phyloP scores from a whole-genome alignment of 2,329 filamentous ascomycete genomes.

The Colletotrichum spaethianum region DNA sequence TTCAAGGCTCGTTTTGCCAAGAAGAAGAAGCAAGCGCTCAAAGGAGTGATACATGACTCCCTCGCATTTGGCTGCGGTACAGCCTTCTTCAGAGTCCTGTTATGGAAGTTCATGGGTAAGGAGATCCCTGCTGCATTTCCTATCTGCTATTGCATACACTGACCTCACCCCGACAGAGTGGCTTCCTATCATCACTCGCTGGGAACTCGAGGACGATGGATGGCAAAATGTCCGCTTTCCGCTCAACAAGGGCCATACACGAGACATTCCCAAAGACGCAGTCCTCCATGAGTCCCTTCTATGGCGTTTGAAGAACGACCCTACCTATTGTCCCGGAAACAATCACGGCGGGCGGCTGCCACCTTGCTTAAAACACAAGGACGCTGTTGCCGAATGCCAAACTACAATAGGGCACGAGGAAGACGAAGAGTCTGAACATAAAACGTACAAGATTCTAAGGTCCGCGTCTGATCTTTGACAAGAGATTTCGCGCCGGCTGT shows the following conservation, averaged over 20 bases:
- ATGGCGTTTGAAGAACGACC: conserved; percentile 50
- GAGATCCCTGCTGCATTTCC: background rate
- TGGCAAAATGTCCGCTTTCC: conserved; percentile 56
- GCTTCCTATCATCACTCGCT: conserved; percentile 57
- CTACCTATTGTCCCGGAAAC: conserved; percentile 50
- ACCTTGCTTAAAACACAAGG: conserved; percentile 50
- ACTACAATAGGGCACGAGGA: background rate
- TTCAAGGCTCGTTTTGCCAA: conserved; percentile 45
- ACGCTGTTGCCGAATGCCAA: conserved; percentile 6
- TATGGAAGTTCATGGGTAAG: conserved; percentile 62
- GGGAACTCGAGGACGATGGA: conserved; percentile 52
- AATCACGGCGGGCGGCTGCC: conserved; percentile 50
- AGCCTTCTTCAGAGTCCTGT: conserved; percentile 54
- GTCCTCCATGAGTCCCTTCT: conserved; percentile 56
- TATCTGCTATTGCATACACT: background rate
- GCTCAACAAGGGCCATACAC: conserved; percentile 53
- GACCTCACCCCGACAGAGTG: conserved; percentile 48
- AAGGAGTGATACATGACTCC: conserved; percentile 56
- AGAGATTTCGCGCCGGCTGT: background rate
- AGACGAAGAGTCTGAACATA: conserved; percentile 7
- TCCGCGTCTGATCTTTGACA: conserved; percentile 5
- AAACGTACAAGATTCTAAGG: conserved; percentile 12
- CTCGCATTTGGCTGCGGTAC: conserved; percentile 55
- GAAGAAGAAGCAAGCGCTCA: conserved; percentile 49
- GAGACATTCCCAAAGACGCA: conserved; percentile 57